Evolutionary conservation across 139 green algal species (phyloP).

Genomic region (Closterium sp.): DNA sequence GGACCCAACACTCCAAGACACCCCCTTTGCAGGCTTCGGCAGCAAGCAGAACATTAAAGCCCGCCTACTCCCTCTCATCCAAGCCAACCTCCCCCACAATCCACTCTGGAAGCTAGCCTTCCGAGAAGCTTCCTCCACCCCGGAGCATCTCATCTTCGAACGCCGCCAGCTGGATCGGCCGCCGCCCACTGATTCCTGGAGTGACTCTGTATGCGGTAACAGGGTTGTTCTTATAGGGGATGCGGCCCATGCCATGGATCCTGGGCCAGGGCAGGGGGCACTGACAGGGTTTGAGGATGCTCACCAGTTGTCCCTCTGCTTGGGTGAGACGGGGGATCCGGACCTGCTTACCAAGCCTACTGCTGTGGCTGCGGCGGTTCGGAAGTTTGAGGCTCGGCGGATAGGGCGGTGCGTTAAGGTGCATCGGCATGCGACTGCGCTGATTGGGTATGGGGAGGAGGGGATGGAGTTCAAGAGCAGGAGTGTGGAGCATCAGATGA

Average conservation of each 20-base stretch:
- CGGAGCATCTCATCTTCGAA: constrained; percentile 60
- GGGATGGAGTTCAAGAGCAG: not conserved
- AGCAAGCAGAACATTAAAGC: not conserved
- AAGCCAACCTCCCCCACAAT: not conserved
- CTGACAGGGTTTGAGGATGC: constrained; percentile 58
- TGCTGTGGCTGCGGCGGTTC: not conserved
- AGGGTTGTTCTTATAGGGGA: constrained; percentile 53
- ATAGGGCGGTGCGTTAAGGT: not conserved
- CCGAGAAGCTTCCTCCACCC: constrained; percentile 11
- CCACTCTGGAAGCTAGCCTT: not conserved
- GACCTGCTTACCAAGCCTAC: not conserved
- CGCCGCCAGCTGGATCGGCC: constrained; percentile 54
- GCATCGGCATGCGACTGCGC: not conserved
- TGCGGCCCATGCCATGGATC: constrained; percentile 56
- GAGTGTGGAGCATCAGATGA: not conserved
- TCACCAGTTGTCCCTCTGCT: constrained; percentile 45
- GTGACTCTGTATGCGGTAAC: constrained; percentile 7
- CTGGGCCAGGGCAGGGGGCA: constrained; percentile 57
- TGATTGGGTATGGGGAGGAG: not conserved
- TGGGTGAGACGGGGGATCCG: not conserved
- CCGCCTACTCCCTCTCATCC: not conserved
- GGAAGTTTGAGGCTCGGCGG: not conserved
- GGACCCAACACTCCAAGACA: not conserved
- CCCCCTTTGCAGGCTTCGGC: not conserved
- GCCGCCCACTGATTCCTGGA: constrained; percentile 40